Evolutionary conservation across 164 flowering plant species (phyloP), one percentile per base, ranked within the genome.

Genomic region (Stephania cephalantha): DNA sequence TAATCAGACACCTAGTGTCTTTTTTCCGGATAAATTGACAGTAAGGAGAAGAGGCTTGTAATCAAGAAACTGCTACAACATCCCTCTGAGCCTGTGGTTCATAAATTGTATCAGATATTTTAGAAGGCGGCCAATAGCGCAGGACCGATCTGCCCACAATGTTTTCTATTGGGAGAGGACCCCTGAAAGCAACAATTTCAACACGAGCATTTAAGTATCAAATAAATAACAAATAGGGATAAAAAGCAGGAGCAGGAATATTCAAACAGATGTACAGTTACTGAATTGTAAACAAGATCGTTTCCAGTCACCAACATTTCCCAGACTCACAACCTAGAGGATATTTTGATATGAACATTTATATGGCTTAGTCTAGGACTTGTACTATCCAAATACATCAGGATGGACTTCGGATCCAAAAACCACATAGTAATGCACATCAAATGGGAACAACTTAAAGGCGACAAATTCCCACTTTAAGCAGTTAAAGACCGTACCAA

Each of bases 111-210:
- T 87, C 81, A 0, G 97, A 87, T 50, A 87, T 83, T 81, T 80
- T 90, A 58, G 93, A 75, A 5, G 98, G 97, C 9, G 99, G 98
- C 99, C 99, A 95, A 70, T 95, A 95, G 0, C 98, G 90, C 76
- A 89, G 86, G 44, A 92, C 86, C 3, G 98, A 95, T 86, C 99
- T 89, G 52, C 97, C 96, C 20, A 95, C 79, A 74, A 95, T 93
- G 87, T 88, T 87, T 78, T 90, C 73, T 0, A 95, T 71, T 9
- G 99, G 99, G 73, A 95, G 91, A 0, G 99, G 99, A 74, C 99
- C 99, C 99, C 99, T 95, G 91, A 66, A 86, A 75, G 42, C 42
- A 35, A 81, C 1, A 74, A 52, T 20, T 35, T 66, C 6, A 50
- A 76, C 52, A 75, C 61, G 74, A 69, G 15, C 67, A 70, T 35